Evolutionary conservation across 805 yeast genomes (phyloP), one percentile per base, ranked within the genome.

Genomic region (Ogataea methylovora): DNA sequence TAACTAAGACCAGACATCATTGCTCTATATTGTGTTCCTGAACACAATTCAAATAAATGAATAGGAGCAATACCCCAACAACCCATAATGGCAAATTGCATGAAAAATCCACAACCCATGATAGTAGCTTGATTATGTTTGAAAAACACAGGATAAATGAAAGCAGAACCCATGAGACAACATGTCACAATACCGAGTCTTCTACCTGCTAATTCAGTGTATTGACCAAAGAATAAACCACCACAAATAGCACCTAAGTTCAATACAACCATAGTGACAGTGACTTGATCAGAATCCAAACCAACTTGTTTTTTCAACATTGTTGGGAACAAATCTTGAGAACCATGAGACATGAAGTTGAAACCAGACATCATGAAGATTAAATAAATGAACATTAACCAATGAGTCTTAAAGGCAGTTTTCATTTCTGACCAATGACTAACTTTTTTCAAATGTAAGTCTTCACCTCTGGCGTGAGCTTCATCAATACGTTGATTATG

Each of bases 41-140:
- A 35, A 11, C 83, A 70, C 32, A 80, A 61, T 54, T 81, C 88
- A 21, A 77, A 63, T 27, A 81, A 59, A 54, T 79, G 77, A 28
- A 77, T 69, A 13, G 87, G 84, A 10, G 74, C 65, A 31, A 80
- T 73, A 41, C 87, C 86, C 82, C 84, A 81, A 5, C 78, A 77
- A 23, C 86, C 87, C 62, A 76, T 79, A 5, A 79, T 81, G 36
- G 73, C 71, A 48, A 72, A 69, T 51, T 78, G 83, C 49, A 79
- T 49, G 60, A 77, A 77, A 56, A 79, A 79, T 3, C 44, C 44
- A 5, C 60, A 76, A 1, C 79, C 77, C 21, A 78, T 81, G 18
- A 76, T 69, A 13, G 67, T 65, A n/a, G 54, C 44, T 23, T 52
- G 44, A 27, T 50, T 55, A 14, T 61, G 51, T 43, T 53, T 54